Conservation (phyloP, 176 grass and related monocot species). For the Triticum urartu region DNA sequence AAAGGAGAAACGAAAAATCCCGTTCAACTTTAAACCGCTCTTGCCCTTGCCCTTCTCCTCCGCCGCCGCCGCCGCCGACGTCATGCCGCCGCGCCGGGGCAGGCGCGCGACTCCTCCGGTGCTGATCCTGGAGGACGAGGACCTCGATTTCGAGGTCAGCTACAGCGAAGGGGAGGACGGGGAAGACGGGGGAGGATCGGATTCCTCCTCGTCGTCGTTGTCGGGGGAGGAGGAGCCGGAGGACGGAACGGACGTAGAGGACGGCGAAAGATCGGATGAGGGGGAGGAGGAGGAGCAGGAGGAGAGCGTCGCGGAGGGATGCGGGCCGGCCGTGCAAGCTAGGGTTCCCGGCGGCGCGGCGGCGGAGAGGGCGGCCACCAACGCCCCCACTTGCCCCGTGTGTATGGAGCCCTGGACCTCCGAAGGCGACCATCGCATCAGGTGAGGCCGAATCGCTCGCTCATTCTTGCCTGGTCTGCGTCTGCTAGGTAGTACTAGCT, state of each 20-base stretch:
- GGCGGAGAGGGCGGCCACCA: conserved; percentile 5
- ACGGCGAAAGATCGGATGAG: neutral
- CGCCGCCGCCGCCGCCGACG: neutral
- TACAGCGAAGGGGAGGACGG: conserved; percentile 15
- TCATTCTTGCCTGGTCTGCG: neutral
- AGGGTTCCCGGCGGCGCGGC: conserved; percentile 24
- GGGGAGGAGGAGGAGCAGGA: neutral
- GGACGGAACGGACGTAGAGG: neutral
- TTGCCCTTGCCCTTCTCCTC: neutral
- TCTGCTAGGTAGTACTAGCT: neutral
- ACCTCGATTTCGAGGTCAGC: conserved; percentile 5
- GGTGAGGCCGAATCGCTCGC: conserved; percentile 23
- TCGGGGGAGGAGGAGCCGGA: neutral
- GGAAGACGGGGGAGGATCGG: neutral
- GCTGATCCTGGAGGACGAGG: neutral
- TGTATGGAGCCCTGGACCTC: conserved; percentile 80
- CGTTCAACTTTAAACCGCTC: neutral
- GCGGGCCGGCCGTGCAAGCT: neutral
- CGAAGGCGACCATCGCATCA: conserved; percentile 73
- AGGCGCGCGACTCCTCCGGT: neutral
- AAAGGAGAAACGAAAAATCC: neutral
- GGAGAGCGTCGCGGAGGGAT: neutral
- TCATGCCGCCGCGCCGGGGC: neutral
- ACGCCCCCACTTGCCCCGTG: conserved; percentile 49
- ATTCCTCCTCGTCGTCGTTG: neutral